Evolutionary conservation across 176 grass and related monocot species (phyloP), one percentile per base, ranked within the genome.

Genomic region (Zea luxurians): DNA sequence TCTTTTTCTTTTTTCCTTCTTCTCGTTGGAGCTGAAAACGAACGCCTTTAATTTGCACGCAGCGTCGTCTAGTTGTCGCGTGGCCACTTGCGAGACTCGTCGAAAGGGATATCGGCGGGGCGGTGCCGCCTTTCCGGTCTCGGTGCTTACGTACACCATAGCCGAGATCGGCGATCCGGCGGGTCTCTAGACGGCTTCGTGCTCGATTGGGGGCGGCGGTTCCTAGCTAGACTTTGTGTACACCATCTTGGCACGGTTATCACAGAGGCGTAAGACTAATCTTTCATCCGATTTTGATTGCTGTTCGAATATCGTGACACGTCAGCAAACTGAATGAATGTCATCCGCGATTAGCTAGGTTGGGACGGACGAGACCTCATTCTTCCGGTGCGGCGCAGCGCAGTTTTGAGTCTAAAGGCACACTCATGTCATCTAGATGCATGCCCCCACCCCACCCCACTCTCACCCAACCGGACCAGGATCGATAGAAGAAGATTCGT

Each of bases 381-480:
- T 13, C 37, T 17, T 2, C 38, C 38, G 38, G 38, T 40, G 38
- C 2, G 38, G 38, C 4, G 38, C 37, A 12, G 46, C 11, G 44
- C 46, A 35, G 61, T 16, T 13, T 48, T 4, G 11, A 50, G 13
- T 63, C 43, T 76, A 76, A 63, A 76, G 74, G 21, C 58, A 47
- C 58, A 76, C 58, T 63, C 58, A 63, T 75, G 40, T 7, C 58
- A 37, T 49, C 27, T 76, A 48, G 74, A 76, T 46, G 63, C 46
- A 2, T 2, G 8, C 6, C 16, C 37, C 6, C 64, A 66, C 37
- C 64, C 64, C 41, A 37, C 37, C 7, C 44, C 8, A n/a, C n/a
- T n/a, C n/a, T n/a, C n/a, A 10, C 1, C 1, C 46, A 40, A 4
- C 38, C 38, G 38, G 38, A 1, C 38, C 38, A 1, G 38, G 38